phyloP scores from a whole-genome alignment of 1,284 basidiomycete species.

The Cryptococcus jaspeensis region DNA sequence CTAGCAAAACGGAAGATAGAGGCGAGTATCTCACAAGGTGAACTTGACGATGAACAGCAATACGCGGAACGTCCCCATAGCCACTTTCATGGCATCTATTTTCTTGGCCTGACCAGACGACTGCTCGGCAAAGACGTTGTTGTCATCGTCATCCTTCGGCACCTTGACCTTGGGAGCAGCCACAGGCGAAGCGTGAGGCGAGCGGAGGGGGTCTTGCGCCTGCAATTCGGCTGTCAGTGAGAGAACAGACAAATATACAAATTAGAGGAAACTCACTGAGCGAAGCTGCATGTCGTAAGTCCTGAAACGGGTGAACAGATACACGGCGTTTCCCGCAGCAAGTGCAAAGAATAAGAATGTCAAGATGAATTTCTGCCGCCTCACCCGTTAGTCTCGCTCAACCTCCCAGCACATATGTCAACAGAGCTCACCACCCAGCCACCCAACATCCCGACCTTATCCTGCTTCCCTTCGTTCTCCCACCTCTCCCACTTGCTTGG shows the following conservation, averaged over 20 bases:
- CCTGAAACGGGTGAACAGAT: slow-evolving; percentile 44
- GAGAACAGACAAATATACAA: neutral
- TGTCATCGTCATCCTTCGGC: neutral
- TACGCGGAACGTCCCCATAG: too few relatives aligned
- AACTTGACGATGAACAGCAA: slow-evolving; percentile 23
- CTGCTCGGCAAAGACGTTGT: slow-evolving; percentile 17
- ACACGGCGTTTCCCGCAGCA: slow-evolving; percentile 36
- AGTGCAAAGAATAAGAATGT: slow-evolving; percentile 26
- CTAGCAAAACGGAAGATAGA: neutral
- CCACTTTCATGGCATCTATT: too few relatives aligned
- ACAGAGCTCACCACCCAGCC: slow-evolving; percentile 30
- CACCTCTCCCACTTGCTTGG: slow-evolving; percentile 37
- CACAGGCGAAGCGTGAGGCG: slow-evolving; percentile 41
- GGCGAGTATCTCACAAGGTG: slow-evolving; percentile 16
- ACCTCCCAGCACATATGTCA: neutral
- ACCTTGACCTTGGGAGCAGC: slow-evolving; percentile 25
- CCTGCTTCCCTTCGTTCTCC: slow-evolving; percentile 23
- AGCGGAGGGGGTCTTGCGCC: slow-evolving; percentile 31
- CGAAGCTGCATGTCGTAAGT: slow-evolving; percentile 47
- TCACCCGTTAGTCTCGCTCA: neutral
- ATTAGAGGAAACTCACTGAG: slow-evolving; percentile 25
- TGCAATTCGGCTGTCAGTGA: slow-evolving; percentile 1
- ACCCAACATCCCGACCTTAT: slow-evolving; percentile 22
- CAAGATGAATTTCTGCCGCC: slow-evolving; percentile 32
- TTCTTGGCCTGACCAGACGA: too few relatives aligned